These are phyloP conservation scores for peach (Prunus persica) DNA, from an alignment of 306 rosid species.

Conservation along the genomic window DNA sequence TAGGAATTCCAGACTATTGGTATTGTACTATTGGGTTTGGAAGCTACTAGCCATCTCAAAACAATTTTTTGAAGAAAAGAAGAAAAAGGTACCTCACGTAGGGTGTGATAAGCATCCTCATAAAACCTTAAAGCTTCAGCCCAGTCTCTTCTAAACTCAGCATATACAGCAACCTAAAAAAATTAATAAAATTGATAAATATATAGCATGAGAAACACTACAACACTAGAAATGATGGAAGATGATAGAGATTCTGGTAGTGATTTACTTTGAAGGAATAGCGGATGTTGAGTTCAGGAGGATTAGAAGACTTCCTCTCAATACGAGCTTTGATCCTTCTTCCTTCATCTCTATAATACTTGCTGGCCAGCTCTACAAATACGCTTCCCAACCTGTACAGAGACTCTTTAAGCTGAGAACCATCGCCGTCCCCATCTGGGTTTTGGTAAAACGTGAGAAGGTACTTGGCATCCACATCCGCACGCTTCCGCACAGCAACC, in stretches of 20 bases:
- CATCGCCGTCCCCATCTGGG: conserved; percentile 25
- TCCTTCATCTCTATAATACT: conserved; percentile 84
- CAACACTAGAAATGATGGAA: background rate
- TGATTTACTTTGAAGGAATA: conserved; percentile 76
- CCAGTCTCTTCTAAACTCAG: conserved; percentile 95
- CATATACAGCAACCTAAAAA: conserved; percentile 91
- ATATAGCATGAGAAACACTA: conserved; percentile 29
- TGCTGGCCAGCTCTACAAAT: conserved; percentile 63
- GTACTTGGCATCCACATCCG: conserved; percentile 78
- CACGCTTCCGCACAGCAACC: conserved; percentile 84
- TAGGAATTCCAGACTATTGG: background rate
- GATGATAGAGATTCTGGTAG: background rate
- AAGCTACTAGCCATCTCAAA: background rate
- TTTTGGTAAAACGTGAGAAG: conserved; percentile 52
- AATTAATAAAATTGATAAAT: conserved; percentile 39
- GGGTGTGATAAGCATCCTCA: conserved; percentile 85
- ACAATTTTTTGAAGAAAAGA: background rate
- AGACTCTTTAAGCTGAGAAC: conserved; percentile 50
- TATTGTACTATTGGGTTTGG: background rate
- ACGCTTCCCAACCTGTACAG: conserved; percentile 65
- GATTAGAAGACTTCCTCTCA: conserved; percentile 65
- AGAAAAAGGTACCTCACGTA: conserved; percentile 66
- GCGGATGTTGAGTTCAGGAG: conserved; percentile 69
- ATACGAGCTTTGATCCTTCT: conserved; percentile 65
- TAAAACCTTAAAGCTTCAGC: conserved; percentile 80